Base-by-base conservation (phyloP, 169 alveolate genomes). In the Plasmodium sp. region DNA sequence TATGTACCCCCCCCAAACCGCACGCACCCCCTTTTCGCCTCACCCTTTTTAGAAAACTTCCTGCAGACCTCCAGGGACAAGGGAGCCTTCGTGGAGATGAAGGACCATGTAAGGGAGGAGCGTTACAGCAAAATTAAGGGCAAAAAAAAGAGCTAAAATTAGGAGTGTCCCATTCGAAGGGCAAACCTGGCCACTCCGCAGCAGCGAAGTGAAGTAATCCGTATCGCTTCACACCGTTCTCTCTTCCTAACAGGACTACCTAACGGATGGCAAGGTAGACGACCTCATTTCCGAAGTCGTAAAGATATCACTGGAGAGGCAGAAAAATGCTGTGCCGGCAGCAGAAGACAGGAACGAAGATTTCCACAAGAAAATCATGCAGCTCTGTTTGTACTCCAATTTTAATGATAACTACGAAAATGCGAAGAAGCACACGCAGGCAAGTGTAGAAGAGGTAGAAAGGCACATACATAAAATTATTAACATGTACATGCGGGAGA, bases 381-480 rank as follows among this genome's bases (percentile, higher is more conserved):
- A 80, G 51, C 82, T 90, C 43, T 90, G 94, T 90, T n/a, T 80
- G 36, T 90, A 80, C 72, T 56, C 90, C 2, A 90, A 90, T 16
- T 90, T 62, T 90, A 14, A 43, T 22, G 94, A 90, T 41, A 71
- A 90, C 5, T 90, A 80, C 48, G 91, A 90, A 79, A 90, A 56
- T 80, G 94, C 94, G 27, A 67, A 79, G 14, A 90, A 34, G 7
- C 94, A 90, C 56, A 36, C 7, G 5, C 94, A 90, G 51, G 90
- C 94, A 56, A 43, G 16, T 16, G 80, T 22, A 1, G 94, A 58
- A 36, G 83, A 41, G 3, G 83, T 90, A n/a, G 94, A 90, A 36
- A 33, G 41, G 10, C 91, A 80, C 72, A 81, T 90, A 3, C 51
- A 39, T 31, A 80, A 43, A n/a, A 62, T 90, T 27, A 58, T 90